Percentiles rank a stretch among this genome's conserved stretches.
phyloP scores from a whole-genome alignment of 352 stramenopile genomes.

The Sclerospora graminicola region DNA sequence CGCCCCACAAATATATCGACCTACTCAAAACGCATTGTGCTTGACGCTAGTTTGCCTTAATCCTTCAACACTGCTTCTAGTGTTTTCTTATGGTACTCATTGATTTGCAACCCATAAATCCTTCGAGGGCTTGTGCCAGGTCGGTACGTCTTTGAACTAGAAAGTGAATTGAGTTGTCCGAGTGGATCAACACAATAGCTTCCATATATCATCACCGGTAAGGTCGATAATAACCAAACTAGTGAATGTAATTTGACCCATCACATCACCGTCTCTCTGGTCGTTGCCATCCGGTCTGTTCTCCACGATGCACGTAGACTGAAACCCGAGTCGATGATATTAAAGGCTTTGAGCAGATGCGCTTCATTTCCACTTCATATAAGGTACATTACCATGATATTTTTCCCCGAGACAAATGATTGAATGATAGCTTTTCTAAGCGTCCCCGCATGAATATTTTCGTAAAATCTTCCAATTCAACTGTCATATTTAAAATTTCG shows the following conservation, averaged over 20 bases:
- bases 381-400: slow-evolving; percentile 56
- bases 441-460: slow-evolving; percentile 30
- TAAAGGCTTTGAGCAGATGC: slow-evolving; percentile 48
- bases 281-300: slow-evolving; percentile 63
- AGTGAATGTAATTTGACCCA: slow-evolving; percentile 74
- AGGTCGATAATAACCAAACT: slow-evolving; percentile 76
- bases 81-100: slow-evolving; percentile 81
- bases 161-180: slow-evolving; percentile 76
- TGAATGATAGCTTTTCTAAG: slow-evolving; percentile 51
- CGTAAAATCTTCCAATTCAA: slow-evolving; percentile 49
- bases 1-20: no score
- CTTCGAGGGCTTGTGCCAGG: slow-evolving; percentile 55
- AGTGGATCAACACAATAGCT: slow-evolving; percentile 63
- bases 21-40: slow-evolving; percentile 55
- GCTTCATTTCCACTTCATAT: no score
- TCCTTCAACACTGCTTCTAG: slow-evolving; percentile 49
- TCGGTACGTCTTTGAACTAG: slow-evolving; percentile 53
- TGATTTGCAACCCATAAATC: slow-evolving; percentile 67
- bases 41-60: slow-evolving; percentile 17
- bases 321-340: slow-evolving; percentile 41
- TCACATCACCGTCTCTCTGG: slow-evolving; percentile 65
- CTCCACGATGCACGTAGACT: slow-evolving; percentile 59
- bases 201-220: slow-evolving; percentile 64
- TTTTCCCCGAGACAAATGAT: slow-evolving; percentile 32
- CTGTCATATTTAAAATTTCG: slow-evolving; percentile 66